Conservation (phyloP, 495 filamentous ascomycete species). For the Neurospora discreta region DNA sequence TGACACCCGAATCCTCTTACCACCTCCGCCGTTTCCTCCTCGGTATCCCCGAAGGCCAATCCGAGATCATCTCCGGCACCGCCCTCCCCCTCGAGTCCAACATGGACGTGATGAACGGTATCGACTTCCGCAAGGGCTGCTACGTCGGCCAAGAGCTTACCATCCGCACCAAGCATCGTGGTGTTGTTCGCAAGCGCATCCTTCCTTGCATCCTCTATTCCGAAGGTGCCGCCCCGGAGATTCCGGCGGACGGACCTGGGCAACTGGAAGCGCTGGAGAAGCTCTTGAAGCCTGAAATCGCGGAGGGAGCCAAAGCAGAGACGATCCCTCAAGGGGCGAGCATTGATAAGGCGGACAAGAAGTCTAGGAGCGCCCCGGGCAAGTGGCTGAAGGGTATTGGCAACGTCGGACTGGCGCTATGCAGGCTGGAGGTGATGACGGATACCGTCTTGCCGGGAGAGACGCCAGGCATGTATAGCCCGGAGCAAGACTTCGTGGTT, state of each 20-base stretch:
- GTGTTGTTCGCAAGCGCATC: constrained; percentile 85
- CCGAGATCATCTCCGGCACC: constrained; percentile 17
- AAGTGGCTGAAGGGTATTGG: constrained; percentile 67
- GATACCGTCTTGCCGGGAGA: constrained; percentile 56
- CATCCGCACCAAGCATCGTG: constrained; percentile 85
- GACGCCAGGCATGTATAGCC: constrained; percentile 39
- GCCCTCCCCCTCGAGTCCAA: constrained; percentile 39
- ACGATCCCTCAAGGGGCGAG: constrained; percentile 26
- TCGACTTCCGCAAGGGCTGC: constrained; percentile 93
- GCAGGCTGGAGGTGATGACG: constrained; percentile 83
- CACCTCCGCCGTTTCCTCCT: constrained; percentile 59
- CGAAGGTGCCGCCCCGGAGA: constrained; percentile 4
- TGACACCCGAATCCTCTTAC: constrained; percentile 37
- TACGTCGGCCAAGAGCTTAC: constrained; percentile 96
- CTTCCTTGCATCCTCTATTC: constrained; percentile 70
- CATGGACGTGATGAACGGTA: constrained; percentile 66
- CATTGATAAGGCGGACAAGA: constrained; percentile 33
- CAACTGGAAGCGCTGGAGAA: constrained; percentile 17
- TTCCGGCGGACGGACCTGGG: not conserved
- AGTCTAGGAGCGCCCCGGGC: constrained; percentile 53
- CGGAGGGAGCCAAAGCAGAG: constrained; percentile 5
- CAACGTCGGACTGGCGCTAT: constrained; percentile 81
- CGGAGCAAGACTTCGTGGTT: constrained; percentile 33
- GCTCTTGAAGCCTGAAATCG: constrained; percentile 20
- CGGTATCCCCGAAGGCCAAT: constrained; percentile 76